These are phyloP conservation scores for Graphilbum fragrans DNA, from an alignment of 2,329 filamentous ascomycete genomes.

Conservation along the genomic window DNA sequence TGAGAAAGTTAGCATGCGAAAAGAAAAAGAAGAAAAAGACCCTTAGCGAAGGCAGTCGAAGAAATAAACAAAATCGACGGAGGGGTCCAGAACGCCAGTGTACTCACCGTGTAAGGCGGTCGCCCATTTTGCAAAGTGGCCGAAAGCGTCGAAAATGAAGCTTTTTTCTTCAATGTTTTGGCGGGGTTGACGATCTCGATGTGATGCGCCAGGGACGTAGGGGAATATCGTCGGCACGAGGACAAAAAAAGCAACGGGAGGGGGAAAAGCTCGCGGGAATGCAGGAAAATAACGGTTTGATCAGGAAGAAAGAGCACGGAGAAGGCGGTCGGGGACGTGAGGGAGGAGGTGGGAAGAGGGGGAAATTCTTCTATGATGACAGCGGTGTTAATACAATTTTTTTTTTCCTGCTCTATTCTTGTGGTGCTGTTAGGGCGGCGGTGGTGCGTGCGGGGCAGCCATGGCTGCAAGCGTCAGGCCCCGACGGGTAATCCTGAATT, in stretches of 20 bases:
- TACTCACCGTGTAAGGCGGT: slow-evolving; percentile 85
- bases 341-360: not conserved
- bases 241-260: not conserved
- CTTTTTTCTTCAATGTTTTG: not conserved
- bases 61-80: not conserved
- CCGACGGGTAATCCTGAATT: slow-evolving; percentile 1
- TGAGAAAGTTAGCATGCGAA: slow-evolving; percentile 25
- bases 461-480: not conserved
- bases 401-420: not conserved
- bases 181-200: not conserved
- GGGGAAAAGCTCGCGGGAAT: not conserved
- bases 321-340: not conserved
- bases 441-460: not conserved
- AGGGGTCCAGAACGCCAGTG: too few relatives aligned
- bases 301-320: too few relatives aligned
- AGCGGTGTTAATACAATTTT: not conserved
- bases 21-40: not conserved
- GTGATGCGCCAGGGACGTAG: not conserved
- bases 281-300: not conserved
- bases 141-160: not conserved
- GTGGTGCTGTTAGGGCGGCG: not conserved
- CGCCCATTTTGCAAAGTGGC: slow-evolving; percentile 51
- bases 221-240: not conserved
- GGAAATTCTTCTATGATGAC: not conserved
- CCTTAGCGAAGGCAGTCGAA: not conserved